Percentiles rank a stretch among this genome's conserved stretches.
Evolutionary conservation across 1,284 basidiomycete species (phyloP).

Genomic region (Naganishia sp.): DNA sequence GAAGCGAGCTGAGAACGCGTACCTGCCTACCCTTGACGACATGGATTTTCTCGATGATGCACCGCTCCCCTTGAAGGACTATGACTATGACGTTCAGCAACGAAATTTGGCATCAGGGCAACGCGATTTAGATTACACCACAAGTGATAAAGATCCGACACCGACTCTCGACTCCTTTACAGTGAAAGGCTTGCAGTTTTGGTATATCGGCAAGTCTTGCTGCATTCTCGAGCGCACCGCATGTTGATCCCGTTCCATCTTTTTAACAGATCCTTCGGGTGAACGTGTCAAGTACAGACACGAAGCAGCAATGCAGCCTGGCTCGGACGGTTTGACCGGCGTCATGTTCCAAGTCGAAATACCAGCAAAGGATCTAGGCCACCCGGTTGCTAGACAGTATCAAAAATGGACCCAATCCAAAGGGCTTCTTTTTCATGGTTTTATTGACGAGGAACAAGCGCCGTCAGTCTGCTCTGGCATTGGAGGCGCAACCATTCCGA

Average conservation of each 20-base stretch:
- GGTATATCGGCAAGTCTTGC: conserved; percentile 48
- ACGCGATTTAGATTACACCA: too few relatives aligned
- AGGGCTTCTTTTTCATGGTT: conserved; percentile 40
- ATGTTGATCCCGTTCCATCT: not conserved
- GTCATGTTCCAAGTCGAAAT: conserved; percentile 18
- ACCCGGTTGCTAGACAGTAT: conserved; percentile 13
- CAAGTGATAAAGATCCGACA: not conserved
- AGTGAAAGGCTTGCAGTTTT: conserved; percentile 44
- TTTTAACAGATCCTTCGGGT: conserved; percentile 38
- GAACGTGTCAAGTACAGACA: conserved; percentile 36
- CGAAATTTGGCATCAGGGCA: too few relatives aligned
- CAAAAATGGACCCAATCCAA: conserved; percentile 21
- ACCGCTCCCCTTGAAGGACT: not conserved
- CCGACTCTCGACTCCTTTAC: not conserved
- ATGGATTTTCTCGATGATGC: conserved; percentile 19
- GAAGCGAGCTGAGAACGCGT: not conserved
- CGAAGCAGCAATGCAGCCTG: conserved; percentile 43
- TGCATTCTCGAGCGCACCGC: not conserved
- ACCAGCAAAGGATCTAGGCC: conserved; percentile 20
- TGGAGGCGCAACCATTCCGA: conserved; percentile 1
- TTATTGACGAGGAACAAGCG: conserved; percentile 48
- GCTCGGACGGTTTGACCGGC: conserved; percentile 44
- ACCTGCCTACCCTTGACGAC: conserved; percentile 2
- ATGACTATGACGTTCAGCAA: too few relatives aligned
- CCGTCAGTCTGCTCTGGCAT: conserved; percentile 41